Percentiles rank a stretch among this genome's conserved stretches.
Evolutionary conservation across 129 eudicot species (phyloP).

Genomic region (Apium graveolens): DNA sequence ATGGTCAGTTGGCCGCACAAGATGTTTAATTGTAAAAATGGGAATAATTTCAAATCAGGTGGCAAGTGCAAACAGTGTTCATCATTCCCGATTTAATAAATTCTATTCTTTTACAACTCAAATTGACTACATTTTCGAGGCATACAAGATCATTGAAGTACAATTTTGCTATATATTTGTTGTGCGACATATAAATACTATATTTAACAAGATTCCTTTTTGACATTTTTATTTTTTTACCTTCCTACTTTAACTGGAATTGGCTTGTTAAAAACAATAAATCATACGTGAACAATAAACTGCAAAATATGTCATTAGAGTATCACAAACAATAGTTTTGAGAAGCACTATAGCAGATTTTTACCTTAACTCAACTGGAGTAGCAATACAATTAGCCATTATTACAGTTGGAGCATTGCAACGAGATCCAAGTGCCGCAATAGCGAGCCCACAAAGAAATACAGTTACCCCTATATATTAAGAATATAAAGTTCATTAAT

Average conservation of each 20-base stretch:
- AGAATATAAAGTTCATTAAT: not conserved
- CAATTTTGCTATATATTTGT: not conserved
- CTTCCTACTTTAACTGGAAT: not conserved
- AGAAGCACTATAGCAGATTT: not conserved
- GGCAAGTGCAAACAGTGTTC: not conserved
- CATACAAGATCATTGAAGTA: not conserved
- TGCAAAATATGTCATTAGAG: not conserved
- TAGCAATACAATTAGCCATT: slow-evolving; percentile 76
- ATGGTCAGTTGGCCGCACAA: not conserved
- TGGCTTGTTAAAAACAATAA: not conserved
- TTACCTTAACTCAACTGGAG: slow-evolving; percentile 94
- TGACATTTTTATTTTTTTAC: not conserved
- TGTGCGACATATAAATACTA: not conserved
- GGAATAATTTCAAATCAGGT: not conserved
- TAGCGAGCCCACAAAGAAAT: slow-evolving; percentile 72
- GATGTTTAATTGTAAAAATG: not conserved
- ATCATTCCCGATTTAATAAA: not conserved
- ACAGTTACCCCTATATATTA: slow-evolving; percentile 63
- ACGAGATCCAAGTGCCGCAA: slow-evolving; percentile 61
- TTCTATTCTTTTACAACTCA: not conserved
- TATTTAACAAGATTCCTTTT: not conserved
- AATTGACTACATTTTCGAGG: not conserved
- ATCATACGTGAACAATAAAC: not conserved
- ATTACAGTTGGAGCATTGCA: slow-evolving; percentile 81
- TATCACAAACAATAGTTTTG: not conserved